Evolutionary conservation across 129 eudicot species (phyloP), one percentile per base, ranked within the genome.

Genomic region (Centrapalus pauciflorus): DNA sequence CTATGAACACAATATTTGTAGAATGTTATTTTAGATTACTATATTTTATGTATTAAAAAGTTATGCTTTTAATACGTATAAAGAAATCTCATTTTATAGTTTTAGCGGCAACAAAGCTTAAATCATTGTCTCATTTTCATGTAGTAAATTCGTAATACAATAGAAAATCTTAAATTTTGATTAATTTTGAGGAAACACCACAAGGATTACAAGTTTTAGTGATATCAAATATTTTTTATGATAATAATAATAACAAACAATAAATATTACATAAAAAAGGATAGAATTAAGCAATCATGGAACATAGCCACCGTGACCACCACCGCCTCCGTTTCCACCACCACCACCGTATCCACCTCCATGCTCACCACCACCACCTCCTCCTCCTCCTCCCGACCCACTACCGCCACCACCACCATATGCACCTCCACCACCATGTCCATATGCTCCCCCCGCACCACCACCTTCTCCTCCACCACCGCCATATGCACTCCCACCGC

Each of bases 231-330:
- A 43, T 45, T 64, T 55, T 66, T 48, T 6, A 43, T 29, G 40
- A 61, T 48, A 2, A 26, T 16, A 6, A 61, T 48, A 2, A 26
- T 16, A 6, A 60, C 7, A 24, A 74, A 56, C 33, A 30, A n/a
- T n/a, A n/a, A 24, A 45, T 13, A 21, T 24, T 8, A 43, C 52
- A 20, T 56, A 2, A 28, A 41, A 48, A 20, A 32, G 2, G 21
- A 65, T 40, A 6, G 26, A 65, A 16, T 20, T 55, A 5, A 3
- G 14, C 5, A 56, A 5, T 81, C 67, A 81, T 33, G 86, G 86
- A 30, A 43, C 12, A 60, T 81, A 64, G 74, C 86, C 82, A 63
- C 82, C 84, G 21, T 78, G 76, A 55, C 82, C 81, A 0, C 84
- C 82, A 38, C 80, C 82, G 0, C 14, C 62, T 0, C 78, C 75